phyloP scores from a whole-genome alignment of 305 asterid genomes.

The Solanum aculeatissimum region DNA sequence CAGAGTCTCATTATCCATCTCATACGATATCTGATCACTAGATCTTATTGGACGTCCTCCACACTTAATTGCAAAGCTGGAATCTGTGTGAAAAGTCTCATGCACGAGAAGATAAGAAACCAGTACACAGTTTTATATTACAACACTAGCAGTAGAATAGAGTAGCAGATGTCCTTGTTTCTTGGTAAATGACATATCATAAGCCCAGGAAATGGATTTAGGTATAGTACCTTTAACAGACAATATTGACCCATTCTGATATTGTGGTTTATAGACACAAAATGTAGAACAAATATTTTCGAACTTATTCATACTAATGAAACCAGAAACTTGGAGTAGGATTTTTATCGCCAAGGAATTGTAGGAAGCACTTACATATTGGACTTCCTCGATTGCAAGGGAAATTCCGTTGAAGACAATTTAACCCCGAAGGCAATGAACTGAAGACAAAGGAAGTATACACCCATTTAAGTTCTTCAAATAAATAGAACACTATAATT shows the following conservation, averaged over 20 bases:
- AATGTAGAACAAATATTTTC: not conserved
- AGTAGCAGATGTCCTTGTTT: not conserved
- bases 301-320: constrained; percentile 1
- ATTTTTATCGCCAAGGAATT: not conserved
- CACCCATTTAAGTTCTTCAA: not conserved
- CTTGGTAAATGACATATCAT: not conserved
- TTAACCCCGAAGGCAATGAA: constrained; percentile 32
- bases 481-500: not conserved
- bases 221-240: not conserved
- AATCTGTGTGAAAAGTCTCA: constrained; percentile 30
- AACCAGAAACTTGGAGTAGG: not conserved
- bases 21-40: constrained; percentile 24
- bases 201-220: not conserved
- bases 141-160: not conserved
- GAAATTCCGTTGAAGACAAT: constrained; percentile 58
- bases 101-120: not conserved
- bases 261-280: not conserved
- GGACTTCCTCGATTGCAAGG: constrained; percentile 57
- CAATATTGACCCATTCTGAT: not conserved
- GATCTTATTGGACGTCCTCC: constrained; percentile 46
- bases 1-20: constrained; percentile 31
- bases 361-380: constrained; percentile 23
- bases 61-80: constrained; percentile 49
- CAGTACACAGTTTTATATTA: not conserved
- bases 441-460: constrained; percentile 20